Evolutionary conservation across 1,139 yeast species (phyloP), one percentile per base, ranked within the genome.

Genomic region (Kluyveromyces marxianus): DNA sequence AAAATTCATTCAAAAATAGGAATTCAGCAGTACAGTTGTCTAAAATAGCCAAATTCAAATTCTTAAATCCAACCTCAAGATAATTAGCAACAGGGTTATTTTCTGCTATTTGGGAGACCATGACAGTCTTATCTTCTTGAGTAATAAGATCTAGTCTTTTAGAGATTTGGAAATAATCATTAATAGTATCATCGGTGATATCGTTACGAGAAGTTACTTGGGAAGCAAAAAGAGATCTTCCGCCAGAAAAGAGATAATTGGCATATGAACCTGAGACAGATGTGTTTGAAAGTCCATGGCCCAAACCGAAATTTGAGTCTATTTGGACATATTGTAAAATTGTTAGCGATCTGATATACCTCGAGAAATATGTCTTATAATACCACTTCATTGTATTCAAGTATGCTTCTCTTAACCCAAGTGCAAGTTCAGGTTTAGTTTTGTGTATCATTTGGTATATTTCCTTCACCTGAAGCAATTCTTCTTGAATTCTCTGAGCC

Each of bases 301-400:
- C 65, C 35, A 62, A 46, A 2, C 62, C 55, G 47, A 73, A 72
- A 32, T 69, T 69, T 48, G 68, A 71, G 55, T 80, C 89, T 27
- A 79, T 74, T 31, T 68, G 67, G 47, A 74, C 73, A 25, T 77
- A 56, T 45, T 72, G 76, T 48, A 85, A 65, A 51, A 80, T 79
- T 50, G 87, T 86, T 48, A 92, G 68, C 1, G 95, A 82, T 54
- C 83, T 77, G 44, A 83, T 68, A 64, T 90, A 92, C 54, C 92
- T 80, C 26, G 83, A 81, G 60, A 92, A 90, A 54, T 85, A 77
- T 45, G 84, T 75, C 49, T 75, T 73, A 62, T 92, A 92, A 67
- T 92, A 92, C 98, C 98, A 92, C 57, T 77, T 73, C 88, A 90
- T 89, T 2, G 97, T 90, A 58, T 79, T 82, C 8, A 82, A 69